Base-by-base conservation (phyloP, 768 basidiomycete species). In the Ramaria sp. region DNA sequence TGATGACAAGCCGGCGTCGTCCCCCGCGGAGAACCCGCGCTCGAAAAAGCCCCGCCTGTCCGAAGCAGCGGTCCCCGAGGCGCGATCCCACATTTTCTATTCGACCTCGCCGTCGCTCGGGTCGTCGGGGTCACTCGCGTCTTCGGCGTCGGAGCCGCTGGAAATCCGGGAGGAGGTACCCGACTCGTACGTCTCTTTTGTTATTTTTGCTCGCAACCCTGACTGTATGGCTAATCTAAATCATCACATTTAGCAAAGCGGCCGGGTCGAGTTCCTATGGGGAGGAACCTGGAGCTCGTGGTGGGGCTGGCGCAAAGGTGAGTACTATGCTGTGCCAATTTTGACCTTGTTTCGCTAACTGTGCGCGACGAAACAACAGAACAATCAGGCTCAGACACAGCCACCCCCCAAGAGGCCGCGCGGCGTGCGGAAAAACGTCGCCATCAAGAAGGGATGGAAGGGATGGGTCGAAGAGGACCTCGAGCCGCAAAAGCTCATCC, bases 391-490 rank as follows among this genome's bases (percentile, higher is more conserved):
- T n/a, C 16, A 8, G 9, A 2, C 39, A 1, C 39, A 41, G 20
- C 18, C 16, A 41, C 20, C 9, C 3, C 16, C 5, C 1, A 41
- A 6, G 24, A 64, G 61, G 25, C 70, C 63, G 25, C 66, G 66
- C n/a, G 74, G 76, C 41, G 77, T 73, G 65, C 86, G 78, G 71
- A 82, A 83, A 59, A 70, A 75, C 41, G 75, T 82, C 20, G 71
- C 77, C 0, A 80, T 77, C 34, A 82, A 76, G 69, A 90, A 90
- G 66, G 88, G 88, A 15, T 90, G 88, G 88, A 90, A 90, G 71
- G 88, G 88, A 34, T 90, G 88, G 88, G 84, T 90, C 20, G 88
- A 88, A 28, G 59, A 59, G 6, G 58, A 58, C n/a, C 44, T 55
- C 50, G 85, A 87, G 18, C 88, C 86, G 13, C 78, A 82, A 62